phyloP scores from a whole-genome alignment of 257 asterid species.

The Euphrasia confusa region DNA sequence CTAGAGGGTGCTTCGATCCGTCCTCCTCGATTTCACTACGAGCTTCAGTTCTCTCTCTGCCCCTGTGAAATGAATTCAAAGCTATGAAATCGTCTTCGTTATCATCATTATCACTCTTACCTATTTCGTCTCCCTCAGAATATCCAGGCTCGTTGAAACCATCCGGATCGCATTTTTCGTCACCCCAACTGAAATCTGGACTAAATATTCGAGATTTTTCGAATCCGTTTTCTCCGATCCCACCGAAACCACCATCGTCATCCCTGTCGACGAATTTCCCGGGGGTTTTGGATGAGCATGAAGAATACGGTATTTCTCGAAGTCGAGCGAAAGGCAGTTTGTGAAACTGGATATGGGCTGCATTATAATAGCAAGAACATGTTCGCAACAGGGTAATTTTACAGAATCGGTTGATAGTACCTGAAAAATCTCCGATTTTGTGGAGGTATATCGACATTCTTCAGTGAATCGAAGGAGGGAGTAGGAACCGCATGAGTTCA shows the following conservation, averaged over 20 bases:
- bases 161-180: slow-evolving; percentile 33
- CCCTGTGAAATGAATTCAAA: slow-evolving; percentile 42
- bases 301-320: slow-evolving; percentile 25
- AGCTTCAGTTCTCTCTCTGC: slow-evolving; percentile 24
- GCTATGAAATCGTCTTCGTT: slow-evolving; percentile 57
- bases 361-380: slow-evolving; percentile 24
- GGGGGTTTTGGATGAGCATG: slow-evolving; percentile 26
- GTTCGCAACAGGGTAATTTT: slow-evolving; percentile 8
- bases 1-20: slow-evolving; percentile 73
- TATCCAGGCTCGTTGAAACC: slow-evolving; percentile 33
- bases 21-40: slow-evolving; percentile 43
- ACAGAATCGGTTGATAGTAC: slow-evolving; percentile 19
- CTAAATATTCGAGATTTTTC: slow-evolving; percentile 23
- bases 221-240: slow-evolving; percentile 27
- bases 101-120: slow-evolving; percentile 28
- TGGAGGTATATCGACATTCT: slow-evolving; percentile 23
- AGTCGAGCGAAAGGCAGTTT: slow-evolving; percentile 19
- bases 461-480: background rate
- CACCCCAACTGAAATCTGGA: slow-evolving; percentile 27
- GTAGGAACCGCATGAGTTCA: slow-evolving; percentile 8
- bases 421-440: too few relatives aligned
- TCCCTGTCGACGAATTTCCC: slow-evolving; percentile 26
- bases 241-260: slow-evolving; percentile 25
- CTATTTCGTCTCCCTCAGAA: slow-evolving; percentile 35
- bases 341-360: slow-evolving; percentile 17